Conservation (phyloP, 2,329 filamentous ascomycete species). For the Colletotrichum costaricense region DNA sequence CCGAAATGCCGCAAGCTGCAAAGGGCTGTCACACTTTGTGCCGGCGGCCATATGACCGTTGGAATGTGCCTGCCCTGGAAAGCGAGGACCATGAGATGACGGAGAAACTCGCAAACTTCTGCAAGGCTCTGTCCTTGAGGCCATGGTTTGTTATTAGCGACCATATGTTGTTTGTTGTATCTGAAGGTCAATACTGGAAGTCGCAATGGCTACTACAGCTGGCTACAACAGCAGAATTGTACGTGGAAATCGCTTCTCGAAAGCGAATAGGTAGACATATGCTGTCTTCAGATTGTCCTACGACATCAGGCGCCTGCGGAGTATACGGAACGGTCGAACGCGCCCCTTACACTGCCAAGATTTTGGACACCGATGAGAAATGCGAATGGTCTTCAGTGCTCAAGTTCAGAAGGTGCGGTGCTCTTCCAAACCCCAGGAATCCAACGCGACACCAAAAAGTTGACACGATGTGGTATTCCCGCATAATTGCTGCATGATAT, state of each 20-base stretch:
- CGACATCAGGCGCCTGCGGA: no score
- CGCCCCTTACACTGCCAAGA: no score
- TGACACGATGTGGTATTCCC: neutral
- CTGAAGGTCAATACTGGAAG: neutral
- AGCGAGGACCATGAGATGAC: neutral
- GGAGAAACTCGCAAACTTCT: no score
- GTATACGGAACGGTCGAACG: no score
- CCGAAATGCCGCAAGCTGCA: conserved; percentile 6
- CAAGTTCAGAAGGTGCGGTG: no score
- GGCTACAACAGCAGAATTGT: neutral
- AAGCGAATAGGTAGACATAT: neutral
- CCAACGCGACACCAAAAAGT: neutral
- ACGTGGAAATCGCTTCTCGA: neutral
- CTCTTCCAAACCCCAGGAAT: neutral
- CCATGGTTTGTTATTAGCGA: neutral
- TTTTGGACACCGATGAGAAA: no score
- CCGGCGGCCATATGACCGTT: neutral
- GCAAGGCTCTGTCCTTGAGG: neutral
- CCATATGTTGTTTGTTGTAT: neutral
- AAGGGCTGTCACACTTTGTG: neutral
- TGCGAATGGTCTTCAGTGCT: no score
- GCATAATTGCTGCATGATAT: neutral
- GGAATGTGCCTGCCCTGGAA: neutral
- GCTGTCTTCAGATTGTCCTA: neutral
- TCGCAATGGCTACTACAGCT: neutral